phyloP scores from a whole-genome alignment of 2,329 filamentous ascomycete species.

The Fusarium dlaminii region DNA sequence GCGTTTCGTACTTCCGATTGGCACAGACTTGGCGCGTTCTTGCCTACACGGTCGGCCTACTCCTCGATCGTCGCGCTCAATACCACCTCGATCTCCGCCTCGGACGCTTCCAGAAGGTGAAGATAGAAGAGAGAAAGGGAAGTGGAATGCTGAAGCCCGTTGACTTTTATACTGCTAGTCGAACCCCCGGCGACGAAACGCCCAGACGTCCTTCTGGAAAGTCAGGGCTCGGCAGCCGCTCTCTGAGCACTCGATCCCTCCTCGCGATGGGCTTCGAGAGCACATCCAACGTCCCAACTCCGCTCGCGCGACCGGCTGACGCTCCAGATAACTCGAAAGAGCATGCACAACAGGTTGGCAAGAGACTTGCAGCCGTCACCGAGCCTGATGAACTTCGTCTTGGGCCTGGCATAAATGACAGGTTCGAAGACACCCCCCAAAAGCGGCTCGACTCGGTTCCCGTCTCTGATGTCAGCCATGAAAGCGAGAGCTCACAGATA shows the following conservation, averaged over 20 bases:
- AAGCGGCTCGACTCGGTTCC: constrained; percentile 61
- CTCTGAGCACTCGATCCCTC: constrained; percentile 54
- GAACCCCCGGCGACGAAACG: constrained; percentile 50
- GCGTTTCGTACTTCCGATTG: constrained; percentile 65
- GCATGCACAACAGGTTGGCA: constrained; percentile 46
- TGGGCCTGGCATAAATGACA: constrained; percentile 57
- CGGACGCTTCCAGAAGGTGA: constrained; percentile 50
- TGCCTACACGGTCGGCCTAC: constrained; percentile 63
- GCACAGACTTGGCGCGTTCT: constrained; percentile 73
- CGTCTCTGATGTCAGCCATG: constrained; percentile 61
- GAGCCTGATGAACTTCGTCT: constrained; percentile 62
- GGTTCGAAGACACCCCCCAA: constrained; percentile 50
- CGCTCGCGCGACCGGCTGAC: constrained; percentile 63
- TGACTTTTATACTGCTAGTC: constrained; percentile 36
- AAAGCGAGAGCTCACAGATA: constrained; percentile 57
- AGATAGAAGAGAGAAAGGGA: constrained; percentile 45
- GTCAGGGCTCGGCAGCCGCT: constrained; percentile 45
- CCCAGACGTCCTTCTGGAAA: constrained; percentile 47
- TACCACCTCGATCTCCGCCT: constrained; percentile 65
- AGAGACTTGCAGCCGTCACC: constrained; percentile 57
- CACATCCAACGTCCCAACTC: constrained; percentile 70
- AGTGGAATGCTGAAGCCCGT: constrained; percentile 41
- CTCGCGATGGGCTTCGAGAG: constrained; percentile 67
- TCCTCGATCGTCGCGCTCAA: constrained; percentile 64
- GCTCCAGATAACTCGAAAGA: constrained; percentile 43